Percentiles rank a stretch among this genome's conserved stretches.
phyloP scores from a whole-genome alignment of 1,139 yeast genomes.

The Suhomyces coccinellae region DNA sequence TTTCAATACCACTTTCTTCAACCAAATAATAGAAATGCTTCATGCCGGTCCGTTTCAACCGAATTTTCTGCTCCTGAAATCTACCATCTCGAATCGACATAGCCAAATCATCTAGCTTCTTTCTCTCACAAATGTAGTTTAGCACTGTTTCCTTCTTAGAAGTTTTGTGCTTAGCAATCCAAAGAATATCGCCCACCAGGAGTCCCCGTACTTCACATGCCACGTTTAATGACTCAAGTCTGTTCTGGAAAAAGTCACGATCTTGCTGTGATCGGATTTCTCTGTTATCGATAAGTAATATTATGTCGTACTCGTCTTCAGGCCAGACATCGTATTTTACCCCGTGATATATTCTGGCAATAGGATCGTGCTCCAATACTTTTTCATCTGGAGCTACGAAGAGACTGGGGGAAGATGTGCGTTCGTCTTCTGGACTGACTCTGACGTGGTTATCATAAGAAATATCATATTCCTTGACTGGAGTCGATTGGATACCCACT shows the following conservation, averaged over 20 bases:
- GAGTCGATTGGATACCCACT: conserved; percentile 37
- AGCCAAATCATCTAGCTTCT: conserved; percentile 83
- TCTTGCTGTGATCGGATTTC: conserved; percentile 68
- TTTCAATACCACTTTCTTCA: conserved; percentile 63
- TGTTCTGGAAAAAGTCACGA: conserved; percentile 60
- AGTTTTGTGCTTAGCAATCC: conserved; percentile 74
- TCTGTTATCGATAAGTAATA: conserved; percentile 74
- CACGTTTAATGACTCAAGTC: conserved; percentile 53
- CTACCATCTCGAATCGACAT: conserved; percentile 85
- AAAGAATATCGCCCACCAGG: conserved; percentile 82
- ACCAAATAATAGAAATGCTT: conserved; percentile 70
- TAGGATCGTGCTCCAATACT: conserved; percentile 23
- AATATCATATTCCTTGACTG: conserved; percentile 17
- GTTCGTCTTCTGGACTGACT: conserved; percentile 3
- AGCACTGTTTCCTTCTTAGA: conserved; percentile 67
- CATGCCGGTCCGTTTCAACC: conserved; percentile 70
- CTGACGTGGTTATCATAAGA: conserved; percentile 3
- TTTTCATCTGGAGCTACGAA: not conserved
- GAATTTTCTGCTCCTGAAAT: conserved; percentile 77
- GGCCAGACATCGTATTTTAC: conserved; percentile 42
- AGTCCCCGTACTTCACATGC: conserved; percentile 56
- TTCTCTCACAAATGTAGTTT: conserved; percentile 83
- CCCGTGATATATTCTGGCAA: conserved; percentile 23
- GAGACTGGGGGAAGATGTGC: conserved; percentile 1
- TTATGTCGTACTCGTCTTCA: conserved; percentile 51